Percentiles rank a stretch among this genome's conserved stretches.
phyloP scores from a whole-genome alignment of 768 basidiomycete genomes.

The Amanita muscaria region DNA sequence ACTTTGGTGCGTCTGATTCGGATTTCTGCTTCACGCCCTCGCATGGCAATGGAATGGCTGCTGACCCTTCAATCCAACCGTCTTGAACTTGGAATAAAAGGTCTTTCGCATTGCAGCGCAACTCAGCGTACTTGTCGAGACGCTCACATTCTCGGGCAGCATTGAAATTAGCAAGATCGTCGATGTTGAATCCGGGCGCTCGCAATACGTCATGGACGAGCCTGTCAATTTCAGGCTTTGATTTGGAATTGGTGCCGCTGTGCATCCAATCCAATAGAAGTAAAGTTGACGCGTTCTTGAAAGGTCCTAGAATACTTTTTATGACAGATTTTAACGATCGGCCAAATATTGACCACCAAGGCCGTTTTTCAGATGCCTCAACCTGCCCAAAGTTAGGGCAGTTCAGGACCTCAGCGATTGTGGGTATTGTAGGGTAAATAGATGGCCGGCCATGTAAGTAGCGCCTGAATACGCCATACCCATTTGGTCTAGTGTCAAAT shows the following conservation, averaged over 20 bases:
- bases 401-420: no score
- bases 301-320: no score
- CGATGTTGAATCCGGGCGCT: slow-evolving; percentile 13
- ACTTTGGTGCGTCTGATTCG: slow-evolving; percentile 12
- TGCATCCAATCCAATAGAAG: slow-evolving; percentile 6
- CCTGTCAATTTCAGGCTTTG: not conserved
- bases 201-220: slow-evolving; percentile 19
- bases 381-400: no score
- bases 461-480: no score
- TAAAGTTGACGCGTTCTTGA: not conserved
- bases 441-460: no score
- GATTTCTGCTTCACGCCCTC: slow-evolving; percentile 9
- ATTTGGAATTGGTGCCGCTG: slow-evolving; percentile 4
- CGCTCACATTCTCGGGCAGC: slow-evolving; percentile 12
- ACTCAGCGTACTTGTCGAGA: slow-evolving; percentile 7
- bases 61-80: slow-evolving; percentile 1
- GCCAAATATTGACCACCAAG: no score
- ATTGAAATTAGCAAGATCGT: slow-evolving; percentile 15
- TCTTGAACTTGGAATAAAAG: slow-evolving; percentile 10
- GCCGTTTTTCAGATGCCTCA: no score
- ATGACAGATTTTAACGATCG: no score
- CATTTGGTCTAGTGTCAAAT: no score
- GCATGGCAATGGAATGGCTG: slow-evolving; percentile 23
- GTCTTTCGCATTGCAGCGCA: no score
- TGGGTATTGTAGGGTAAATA: no score